These are phyloP conservation scores for Herpetomonas samuelpessoai DNA, from an alignment of 208 protist genomes.

Conservation along the genomic window DNA sequence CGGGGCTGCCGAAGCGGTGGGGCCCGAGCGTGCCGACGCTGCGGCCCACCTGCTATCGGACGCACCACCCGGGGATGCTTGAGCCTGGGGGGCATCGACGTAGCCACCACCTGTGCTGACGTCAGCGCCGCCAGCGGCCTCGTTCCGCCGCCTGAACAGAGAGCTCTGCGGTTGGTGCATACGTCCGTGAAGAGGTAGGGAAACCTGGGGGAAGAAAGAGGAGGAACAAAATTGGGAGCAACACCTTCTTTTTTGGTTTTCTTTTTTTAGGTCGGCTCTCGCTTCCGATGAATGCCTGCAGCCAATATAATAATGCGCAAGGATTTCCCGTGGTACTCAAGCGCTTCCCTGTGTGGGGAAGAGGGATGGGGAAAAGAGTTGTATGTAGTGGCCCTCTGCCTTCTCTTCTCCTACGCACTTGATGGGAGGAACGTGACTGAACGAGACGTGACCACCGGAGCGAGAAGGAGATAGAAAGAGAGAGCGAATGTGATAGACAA, in stretches of 20 bases:
- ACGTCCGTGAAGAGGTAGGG: constrained; percentile 1
- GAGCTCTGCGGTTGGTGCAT: constrained; percentile 57
- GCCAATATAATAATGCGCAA: too few relatives aligned
- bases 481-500: neutral
- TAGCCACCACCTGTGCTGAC: neutral
- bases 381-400: too few relatives aligned
- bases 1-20: neutral
- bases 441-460: constrained; percentile 1
- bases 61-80: neutral
- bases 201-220: neutral
- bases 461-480: neutral
- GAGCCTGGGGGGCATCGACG: neutral
- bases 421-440: neutral
- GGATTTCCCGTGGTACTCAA: too few relatives aligned
- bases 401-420: too few relatives aligned
- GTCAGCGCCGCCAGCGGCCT: neutral
- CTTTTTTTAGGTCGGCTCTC: too few relatives aligned
- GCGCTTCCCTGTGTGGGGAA: too few relatives aligned
- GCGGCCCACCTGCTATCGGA: neutral
- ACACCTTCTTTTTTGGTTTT: too few relatives aligned
- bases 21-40: neutral
- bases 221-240: too few relatives aligned
- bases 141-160: constrained; percentile 44
- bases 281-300: too few relatives aligned
- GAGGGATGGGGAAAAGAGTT: too few relatives aligned